phyloP scores from a whole-genome alignment of 768 basidiomycete species.

The Pleurotus sapidus region DNA sequence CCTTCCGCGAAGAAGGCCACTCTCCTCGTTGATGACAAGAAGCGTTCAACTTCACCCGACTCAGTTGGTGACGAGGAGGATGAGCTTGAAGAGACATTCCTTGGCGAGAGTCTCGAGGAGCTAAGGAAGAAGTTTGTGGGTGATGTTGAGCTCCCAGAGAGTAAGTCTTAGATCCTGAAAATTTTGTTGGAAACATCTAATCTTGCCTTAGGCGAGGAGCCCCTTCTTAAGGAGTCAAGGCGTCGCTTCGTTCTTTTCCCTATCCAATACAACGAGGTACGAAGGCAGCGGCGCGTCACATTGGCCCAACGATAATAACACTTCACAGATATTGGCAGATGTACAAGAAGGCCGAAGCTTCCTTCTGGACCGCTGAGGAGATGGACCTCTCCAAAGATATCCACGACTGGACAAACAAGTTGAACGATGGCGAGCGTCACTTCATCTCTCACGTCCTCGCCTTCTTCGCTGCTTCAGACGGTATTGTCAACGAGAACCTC shows the following conservation, averaged over 20 bases:
- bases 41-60: conserved; percentile 26
- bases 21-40: conserved; percentile 25
- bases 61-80: conserved; percentile 13
- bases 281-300: conserved; percentile 15
- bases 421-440: conserved; percentile 80
- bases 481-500: conserved; percentile 95
- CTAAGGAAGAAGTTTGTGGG: conserved; percentile 52
- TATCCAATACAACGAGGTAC: conserved; percentile 87
- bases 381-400: conserved; percentile 87
- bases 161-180: conserved; percentile 16
- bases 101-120: conserved; percentile 27
- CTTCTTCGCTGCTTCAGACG: conserved; percentile 95
- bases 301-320: neutral
- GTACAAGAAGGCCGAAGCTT: conserved; percentile 95
- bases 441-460: conserved; percentile 93
- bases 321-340: conserved; percentile 88
- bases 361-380: conserved; percentile 93
- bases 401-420: conserved; percentile 79
- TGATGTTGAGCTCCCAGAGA: conserved; percentile 51
- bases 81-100: neutral
- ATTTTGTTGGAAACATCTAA: neutral
- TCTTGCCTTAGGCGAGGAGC: conserved; percentile 60
- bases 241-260: conserved; percentile 91
- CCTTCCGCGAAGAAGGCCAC: conserved; percentile 1
- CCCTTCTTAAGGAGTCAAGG: conserved; percentile 72